Base-by-base conservation (phyloP, 108 stramenopile genomes). In the Pseudonitzschia delicatissima region DNA sequence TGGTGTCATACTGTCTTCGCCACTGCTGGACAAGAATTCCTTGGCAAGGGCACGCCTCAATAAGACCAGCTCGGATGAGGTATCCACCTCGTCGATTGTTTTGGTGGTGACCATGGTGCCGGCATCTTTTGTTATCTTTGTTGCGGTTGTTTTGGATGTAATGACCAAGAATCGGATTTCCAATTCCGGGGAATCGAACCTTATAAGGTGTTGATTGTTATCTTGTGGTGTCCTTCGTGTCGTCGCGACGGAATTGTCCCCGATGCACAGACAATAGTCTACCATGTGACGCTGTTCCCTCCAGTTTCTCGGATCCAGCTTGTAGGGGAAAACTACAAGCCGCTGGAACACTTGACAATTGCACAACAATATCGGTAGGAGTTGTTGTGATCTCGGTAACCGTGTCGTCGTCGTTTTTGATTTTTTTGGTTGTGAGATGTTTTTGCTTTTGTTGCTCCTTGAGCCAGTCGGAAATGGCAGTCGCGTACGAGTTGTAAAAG, bases 241-340 rank as follows among this genome's bases (percentile, higher is more conserved):
- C 11, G 26, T 50, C 31, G 78, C 60, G 12, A 37, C 32, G 21
- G 74, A 77, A 28, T 34, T 44, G 59, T 82, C 83, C 3, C 86
- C 90, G 50, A 92, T 72, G 62, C 90, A 92, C 20, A 88, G 61
- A 55, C 90, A 92, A 67, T 81, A 87, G 0, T 53, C 23, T 8
- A 76, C 47, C 5, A 76, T 2, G 1, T 69, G 33, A 36, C 58
- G 33, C 13, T 55, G 40, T 42, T 76, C 68, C 57, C 23, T 45
- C 68, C 52, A 68, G 44, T 76, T 59, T 5, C 36, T 35, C 8
- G 66, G 73, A 74, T 74, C 60, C 13, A 47, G 3, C 4, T 68
- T 53, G 61, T 49, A 52, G 0, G 86, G 90, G 20, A 34, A 88
- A 66, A 13, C 87, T 81, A 51, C 85, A 88, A 35, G 63, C 40